Evolutionary conservation across 768 basidiomycete genomes (phyloP), one percentile per base, ranked within the genome.

Genomic region (Lentinus tigrinus): DNA sequence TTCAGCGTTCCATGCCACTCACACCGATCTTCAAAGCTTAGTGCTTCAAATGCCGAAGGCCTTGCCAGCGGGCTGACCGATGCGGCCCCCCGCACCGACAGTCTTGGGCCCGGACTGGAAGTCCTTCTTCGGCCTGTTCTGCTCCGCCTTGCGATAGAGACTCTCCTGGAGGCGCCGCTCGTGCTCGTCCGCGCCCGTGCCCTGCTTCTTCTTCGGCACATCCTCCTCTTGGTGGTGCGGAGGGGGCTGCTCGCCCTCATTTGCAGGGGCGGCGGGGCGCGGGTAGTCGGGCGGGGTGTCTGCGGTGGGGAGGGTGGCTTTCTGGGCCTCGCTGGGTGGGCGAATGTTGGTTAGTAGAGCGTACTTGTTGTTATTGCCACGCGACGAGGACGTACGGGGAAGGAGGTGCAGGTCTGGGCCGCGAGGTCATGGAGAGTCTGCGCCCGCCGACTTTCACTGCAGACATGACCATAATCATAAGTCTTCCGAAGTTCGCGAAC

Each of bases 381-480:
- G 23, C 19, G n/a, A 17, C 10, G 13, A 47, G 8, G 34, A 55
- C 65, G 36, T 43, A 65, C 65, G 47, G 23, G 21, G 54, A 19
- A n/a, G 49, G 28, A 13, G 27, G 28, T 10, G 39, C 40, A 4
- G 59, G 59, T 50, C 52, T 61, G 36, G 62, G 65, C 24, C 60
- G 51, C 10, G 64, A 56, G 50, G 26, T 58, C 1, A 63, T 42
- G 1, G 65, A 65, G 7, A 65, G 60, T 36, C 65, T 54, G 13
- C 65, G 65, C 17, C 65, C 65, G 43, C 65, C 65, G 47, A 65
- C 65, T 38, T 63, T 65, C 47, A 65, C 65, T 65, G 52, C 27
- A 46, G 14, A 42, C 40, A 42, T n/a, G 40, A 21, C 16, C 21
- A 10, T 19, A 24, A 14, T 52, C 44, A 38, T 10, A 19, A 5